Evolutionary conservation across 495 filamentous ascomycete genomes (phyloP), one percentile per base, ranked within the genome.

Genomic region (Xylaria telfairii): DNA sequence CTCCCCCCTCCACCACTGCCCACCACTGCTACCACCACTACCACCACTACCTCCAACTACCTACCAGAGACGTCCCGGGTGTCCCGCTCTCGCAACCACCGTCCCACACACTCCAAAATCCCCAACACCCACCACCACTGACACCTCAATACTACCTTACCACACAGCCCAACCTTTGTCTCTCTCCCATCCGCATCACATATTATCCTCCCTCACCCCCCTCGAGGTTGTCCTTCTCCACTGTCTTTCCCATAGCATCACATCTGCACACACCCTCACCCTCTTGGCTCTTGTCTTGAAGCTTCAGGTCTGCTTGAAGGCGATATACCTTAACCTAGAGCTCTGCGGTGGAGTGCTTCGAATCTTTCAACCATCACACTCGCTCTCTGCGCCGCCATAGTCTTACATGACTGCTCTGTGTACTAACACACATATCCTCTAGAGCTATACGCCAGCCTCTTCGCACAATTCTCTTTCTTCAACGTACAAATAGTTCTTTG

Each of bases 341-440:
- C 32, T 41, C 42, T 65, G 37, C 47, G 37, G 53, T n/a, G 42
- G 53, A 37, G 17, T 63, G 42, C 56, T 30, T 41, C 21, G 32
- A 41, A 53, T 49, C 17, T 5, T 28, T 47, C 68, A 15, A 21
- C 65, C 68, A 54, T 72, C 30, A 19, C 67, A 56, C 54, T 73
- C 68, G 32, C 67, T 77, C 72, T 76, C 74, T 4, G 9, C n/a
- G 46, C 30, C 34, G 21, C 42, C 21, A 24, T 42, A 26, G 34
- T 41, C 28, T 41, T 30, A 26, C 34, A 39, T 41, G 32, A 39
- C 63, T 72, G 71, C 69, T 75, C 65, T 66, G 70, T 69, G 64
- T 72, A 80, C 82, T 84, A 78, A 84, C 80, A 75, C 77, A 72
- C 59, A 71, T 75, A 72, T 72, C 66, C 63, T 74, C 71, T 68